A percentile compares a stretch with the other conserved stretches of the same genome.
Conservation (phyloP, 140 eudicot species). For the Ambrosia hybrid region DNA sequence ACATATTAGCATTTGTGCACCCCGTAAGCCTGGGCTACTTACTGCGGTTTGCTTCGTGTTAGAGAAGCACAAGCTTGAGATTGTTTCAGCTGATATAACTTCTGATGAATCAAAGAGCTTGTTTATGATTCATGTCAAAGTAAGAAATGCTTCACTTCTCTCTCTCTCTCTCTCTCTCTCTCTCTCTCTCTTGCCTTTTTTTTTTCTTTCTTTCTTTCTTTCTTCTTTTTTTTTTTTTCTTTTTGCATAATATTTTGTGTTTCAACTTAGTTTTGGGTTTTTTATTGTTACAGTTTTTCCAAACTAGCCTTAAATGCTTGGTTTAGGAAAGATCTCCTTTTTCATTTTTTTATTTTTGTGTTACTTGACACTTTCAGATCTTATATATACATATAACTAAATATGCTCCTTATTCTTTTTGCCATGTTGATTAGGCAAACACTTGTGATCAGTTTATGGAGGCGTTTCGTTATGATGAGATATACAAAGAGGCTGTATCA, state of each 20-base stretch:
- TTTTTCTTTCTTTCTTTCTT: no score
- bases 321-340: neutral
- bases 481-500: slow-evolving; percentile 67
- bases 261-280: no score
- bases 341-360: no score
- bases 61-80: slow-evolving; percentile 62
- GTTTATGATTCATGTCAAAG: slow-evolving; percentile 78
- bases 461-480: slow-evolving; percentile 44
- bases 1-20: slow-evolving; percentile 51
- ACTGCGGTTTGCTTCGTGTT: slow-evolving; percentile 40
- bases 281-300: neutral
- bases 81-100: slow-evolving; percentile 58
- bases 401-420: neutral
- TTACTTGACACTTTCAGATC: no score
- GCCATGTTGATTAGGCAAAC: slow-evolving; percentile 40
- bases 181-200: no score
- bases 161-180: neutral
- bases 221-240: neutral
- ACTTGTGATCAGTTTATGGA: slow-evolving; percentile 29
- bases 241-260: neutral
- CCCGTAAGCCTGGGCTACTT: slow-evolving; percentile 28
- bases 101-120: slow-evolving; percentile 39
- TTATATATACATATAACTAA: neutral
- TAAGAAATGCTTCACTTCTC: slow-evolving; percentile 36
- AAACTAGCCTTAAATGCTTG: neutral